Evolutionary conservation across 768 basidiomycete species (phyloP).

Genomic region (Serpula lacrymans): DNA sequence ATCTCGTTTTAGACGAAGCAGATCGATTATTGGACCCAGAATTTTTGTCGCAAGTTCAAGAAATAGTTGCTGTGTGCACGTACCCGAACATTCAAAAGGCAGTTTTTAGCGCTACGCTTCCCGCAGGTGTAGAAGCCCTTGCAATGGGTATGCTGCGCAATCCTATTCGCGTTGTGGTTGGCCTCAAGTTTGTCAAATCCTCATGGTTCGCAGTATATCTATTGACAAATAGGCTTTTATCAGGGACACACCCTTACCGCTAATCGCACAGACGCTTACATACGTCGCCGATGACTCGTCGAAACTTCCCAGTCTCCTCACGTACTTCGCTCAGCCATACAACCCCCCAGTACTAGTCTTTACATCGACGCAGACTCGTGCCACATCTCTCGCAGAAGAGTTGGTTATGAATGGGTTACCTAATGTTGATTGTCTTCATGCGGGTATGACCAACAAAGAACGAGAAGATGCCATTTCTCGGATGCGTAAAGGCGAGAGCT

Average conservation of each 20-base stretch:
- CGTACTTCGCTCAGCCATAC: constrained; percentile 77
- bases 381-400: constrained; percentile 76
- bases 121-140: constrained; percentile 80
- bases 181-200: constrained; percentile 88
- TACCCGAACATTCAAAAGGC: constrained; percentile 73
- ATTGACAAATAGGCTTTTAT: constrained; percentile 4
- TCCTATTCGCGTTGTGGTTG: constrained; percentile 93
- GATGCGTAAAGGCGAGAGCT: constrained; percentile 87
- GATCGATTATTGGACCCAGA: constrained; percentile 88
- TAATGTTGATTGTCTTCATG: constrained; percentile 89
- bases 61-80: constrained; percentile 77
- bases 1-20: constrained; percentile 87
- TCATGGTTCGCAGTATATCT: too few species aligned
- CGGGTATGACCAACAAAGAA: constrained; percentile 83
- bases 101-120: constrained; percentile 93
- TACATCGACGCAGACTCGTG: constrained; percentile 84
- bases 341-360: constrained; percentile 92
- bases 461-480: constrained; percentile 80
- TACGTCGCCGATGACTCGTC: constrained; percentile 93
- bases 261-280: constrained; percentile 83
- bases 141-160: constrained; percentile 83
- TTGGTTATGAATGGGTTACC: constrained; percentile 73
- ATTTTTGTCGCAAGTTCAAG: constrained; percentile 85
- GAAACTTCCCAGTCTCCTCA: constrained; percentile 86
- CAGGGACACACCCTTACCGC: constrained; percentile 91